Conservation (phyloP, 2,329 filamentous ascomycete genomes). For the Alternaria dauci region DNA sequence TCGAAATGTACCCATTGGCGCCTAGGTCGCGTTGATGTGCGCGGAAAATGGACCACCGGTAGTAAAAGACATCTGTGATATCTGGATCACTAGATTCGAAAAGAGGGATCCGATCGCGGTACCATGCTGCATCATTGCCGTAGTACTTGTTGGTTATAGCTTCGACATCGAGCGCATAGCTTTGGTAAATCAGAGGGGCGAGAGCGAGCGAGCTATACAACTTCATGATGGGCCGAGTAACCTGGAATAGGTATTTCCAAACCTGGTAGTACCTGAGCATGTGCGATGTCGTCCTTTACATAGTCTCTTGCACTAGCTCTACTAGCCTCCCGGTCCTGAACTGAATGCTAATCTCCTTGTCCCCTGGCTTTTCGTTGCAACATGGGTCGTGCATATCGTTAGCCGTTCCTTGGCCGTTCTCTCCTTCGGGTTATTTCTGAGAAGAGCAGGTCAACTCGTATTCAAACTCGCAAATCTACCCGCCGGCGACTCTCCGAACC, state of each 20-base stretch:
- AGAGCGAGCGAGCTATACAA: not conserved
- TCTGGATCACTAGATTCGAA: conserved; percentile 52
- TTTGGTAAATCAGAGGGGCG: not conserved
- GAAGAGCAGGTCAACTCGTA: not conserved
- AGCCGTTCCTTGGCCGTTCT: not conserved
- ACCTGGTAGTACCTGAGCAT: not conserved
- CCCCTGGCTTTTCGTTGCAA: not conserved
- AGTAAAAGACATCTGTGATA: conserved; percentile 57
- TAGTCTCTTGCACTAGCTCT: not conserved
- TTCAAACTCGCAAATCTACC: not conserved
- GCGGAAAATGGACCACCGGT: conserved; percentile 57
- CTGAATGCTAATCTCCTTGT: not conserved
- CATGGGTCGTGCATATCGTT: not conserved
- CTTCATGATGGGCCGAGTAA: not conserved
- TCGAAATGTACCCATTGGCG: conserved; percentile 54
- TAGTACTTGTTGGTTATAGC: conserved; percentile 47
- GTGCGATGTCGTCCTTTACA: not conserved
- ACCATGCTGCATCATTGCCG: conserved; percentile 54
- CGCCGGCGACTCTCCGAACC: not conserved
- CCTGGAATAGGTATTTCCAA: not conserved
- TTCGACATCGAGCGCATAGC: conserved; percentile 28
- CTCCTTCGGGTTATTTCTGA: not conserved
- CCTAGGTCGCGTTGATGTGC: conserved; percentile 57
- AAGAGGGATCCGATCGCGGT: conserved; percentile 50
- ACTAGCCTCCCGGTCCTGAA: not conserved